A percentile compares a stretch with the other conserved stretches of the same genome.
Evolutionary conservation across 1,139 yeast species (phyloP).

Genomic region (Yamadazyma triangularis): DNA sequence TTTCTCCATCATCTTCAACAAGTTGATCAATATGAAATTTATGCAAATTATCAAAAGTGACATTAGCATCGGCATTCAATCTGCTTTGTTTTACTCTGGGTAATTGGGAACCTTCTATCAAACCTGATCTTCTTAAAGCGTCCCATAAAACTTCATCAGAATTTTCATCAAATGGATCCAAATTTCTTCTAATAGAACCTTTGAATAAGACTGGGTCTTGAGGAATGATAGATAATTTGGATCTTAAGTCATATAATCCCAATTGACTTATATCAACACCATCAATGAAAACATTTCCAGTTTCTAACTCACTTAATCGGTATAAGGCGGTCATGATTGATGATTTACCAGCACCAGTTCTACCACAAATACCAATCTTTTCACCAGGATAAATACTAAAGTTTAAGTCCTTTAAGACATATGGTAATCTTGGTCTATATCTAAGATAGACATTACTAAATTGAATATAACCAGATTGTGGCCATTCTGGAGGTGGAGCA

Average conservation of each 20-base stretch:
- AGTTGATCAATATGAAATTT: constrained; percentile 32
- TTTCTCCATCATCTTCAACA: constrained; percentile 38
- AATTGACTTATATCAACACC: constrained; percentile 71
- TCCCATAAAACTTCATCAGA: constrained; percentile 52
- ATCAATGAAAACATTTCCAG: constrained; percentile 76
- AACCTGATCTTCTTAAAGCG: constrained; percentile 57
- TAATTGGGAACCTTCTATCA: constrained; percentile 31
- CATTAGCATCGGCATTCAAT: constrained; percentile 8
- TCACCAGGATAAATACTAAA: constrained; percentile 72
- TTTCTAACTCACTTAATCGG: constrained; percentile 82
- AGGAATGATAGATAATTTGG: constrained; percentile 68
- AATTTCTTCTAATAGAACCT: constrained; percentile 60
- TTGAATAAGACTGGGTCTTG: constrained; percentile 73
- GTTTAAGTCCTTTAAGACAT: constrained; percentile 77
- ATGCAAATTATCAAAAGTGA: constrained; percentile 35
- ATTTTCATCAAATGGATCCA: constrained; percentile 59
- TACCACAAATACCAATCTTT: constrained; percentile 92
- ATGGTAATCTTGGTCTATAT: constrained; percentile 84
- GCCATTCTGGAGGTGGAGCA: constrained; percentile 79
- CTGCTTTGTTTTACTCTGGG: constrained; percentile 38
- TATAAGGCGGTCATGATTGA: constrained; percentile 92
- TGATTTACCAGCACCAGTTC: constrained; percentile 98
- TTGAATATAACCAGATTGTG: constrained; percentile 71
- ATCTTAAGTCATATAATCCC: constrained; percentile 55
- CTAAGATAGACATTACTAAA: constrained; percentile 72